Percentiles rank a stretch among this genome's conserved stretches.
These are phyloP conservation scores for Nakaseomyces uthaithaninus DNA, from an alignment of 1,139 yeast genomes.

Conservation along the genomic window DNA sequence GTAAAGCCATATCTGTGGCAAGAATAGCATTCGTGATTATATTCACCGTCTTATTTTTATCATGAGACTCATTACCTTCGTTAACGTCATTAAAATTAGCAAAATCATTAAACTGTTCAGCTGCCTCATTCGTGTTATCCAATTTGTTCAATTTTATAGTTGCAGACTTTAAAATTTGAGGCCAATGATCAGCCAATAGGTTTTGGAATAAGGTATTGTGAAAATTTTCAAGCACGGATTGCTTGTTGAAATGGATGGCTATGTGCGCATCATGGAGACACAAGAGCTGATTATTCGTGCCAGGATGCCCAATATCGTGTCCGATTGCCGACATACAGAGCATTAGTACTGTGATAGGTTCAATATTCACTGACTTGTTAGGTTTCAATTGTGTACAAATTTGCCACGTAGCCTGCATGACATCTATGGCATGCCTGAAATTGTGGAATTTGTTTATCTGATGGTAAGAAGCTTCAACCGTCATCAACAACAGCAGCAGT, in stretches of 20 bases:
- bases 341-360: slow-evolving; percentile 15
- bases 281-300: slow-evolving; percentile 74
- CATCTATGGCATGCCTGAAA: slow-evolving; percentile 93
- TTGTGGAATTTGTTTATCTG: slow-evolving; percentile 88
- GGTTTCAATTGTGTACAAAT: slow-evolving; percentile 17
- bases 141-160: slow-evolving; percentile 8
- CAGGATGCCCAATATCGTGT: slow-evolving; percentile 96
- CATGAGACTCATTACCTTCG: slow-evolving; percentile 2
- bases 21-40: slow-evolving; percentile 40
- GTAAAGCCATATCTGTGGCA: slow-evolving; percentile 94
- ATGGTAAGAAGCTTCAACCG: slow-evolving; percentile 61
- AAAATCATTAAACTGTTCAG: slow-evolving; percentile 9
- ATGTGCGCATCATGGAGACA: slow-evolving; percentile 56
- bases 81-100: slow-evolving; percentile 3
- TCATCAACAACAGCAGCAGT: slow-evolving; percentile 23
- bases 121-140: neutral
- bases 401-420: slow-evolving; percentile 66
- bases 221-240: slow-evolving; percentile 73
- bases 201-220: slow-evolving; percentile 68
- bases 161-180: slow-evolving; percentile 34
- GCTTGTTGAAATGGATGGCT: slow-evolving; percentile 51
- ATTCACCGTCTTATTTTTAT: slow-evolving; percentile 8
- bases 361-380: slow-evolving; percentile 2
- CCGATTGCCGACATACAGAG: slow-evolving; percentile 80
- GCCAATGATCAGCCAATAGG: slow-evolving; percentile 58